Conservation (phyloP, 768 basidiomycete species). For the Lenzites betulinus region DNA sequence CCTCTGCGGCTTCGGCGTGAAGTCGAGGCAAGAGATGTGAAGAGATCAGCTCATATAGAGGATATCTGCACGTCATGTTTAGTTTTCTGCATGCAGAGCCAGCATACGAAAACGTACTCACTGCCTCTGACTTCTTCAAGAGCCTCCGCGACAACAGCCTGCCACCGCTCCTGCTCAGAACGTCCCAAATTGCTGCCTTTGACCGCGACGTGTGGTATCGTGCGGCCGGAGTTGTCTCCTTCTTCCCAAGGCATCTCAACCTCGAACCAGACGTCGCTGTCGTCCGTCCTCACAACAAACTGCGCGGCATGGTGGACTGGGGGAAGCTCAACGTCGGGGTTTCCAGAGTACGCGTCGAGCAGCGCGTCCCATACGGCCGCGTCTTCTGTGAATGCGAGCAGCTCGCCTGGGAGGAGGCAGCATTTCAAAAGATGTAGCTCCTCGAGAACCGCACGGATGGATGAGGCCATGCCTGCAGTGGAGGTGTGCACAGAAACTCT, state of each 20-base stretch:
- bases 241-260: conserved; percentile 29
- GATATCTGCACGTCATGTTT: conserved; percentile 48
- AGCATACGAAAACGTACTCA: conserved; percentile 31
- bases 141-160: conserved; percentile 40
- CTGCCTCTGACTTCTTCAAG: conserved; percentile 36
- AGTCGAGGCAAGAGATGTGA: conserved; percentile 58
- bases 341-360: conserved; percentile 26
- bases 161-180: conserved; percentile 53
- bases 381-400: conserved; percentile 47
- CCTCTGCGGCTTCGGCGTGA: conserved; percentile 32
- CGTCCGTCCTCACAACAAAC: conserved; percentile 38
- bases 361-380: conserved; percentile 34
- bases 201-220: conserved; percentile 37
- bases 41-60: conserved; percentile 59
- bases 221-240: conserved; percentile 13
- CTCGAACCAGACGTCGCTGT: conserved; percentile 40
- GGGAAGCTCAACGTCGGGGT: conserved; percentile 15
- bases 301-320: conserved; percentile 32
- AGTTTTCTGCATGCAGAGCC: neutral
- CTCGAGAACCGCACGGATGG: conserved; percentile 31
- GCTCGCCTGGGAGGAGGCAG: conserved; percentile 66
- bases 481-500: neutral
- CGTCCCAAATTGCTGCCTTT: conserved; percentile 51
- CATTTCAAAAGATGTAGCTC: conserved; percentile 63
- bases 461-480: neutral